Percentiles rank a stretch among this genome's conserved stretches.
phyloP scores from a whole-genome alignment of 768 basidiomycete genomes.

The Tulasnella calospora region DNA sequence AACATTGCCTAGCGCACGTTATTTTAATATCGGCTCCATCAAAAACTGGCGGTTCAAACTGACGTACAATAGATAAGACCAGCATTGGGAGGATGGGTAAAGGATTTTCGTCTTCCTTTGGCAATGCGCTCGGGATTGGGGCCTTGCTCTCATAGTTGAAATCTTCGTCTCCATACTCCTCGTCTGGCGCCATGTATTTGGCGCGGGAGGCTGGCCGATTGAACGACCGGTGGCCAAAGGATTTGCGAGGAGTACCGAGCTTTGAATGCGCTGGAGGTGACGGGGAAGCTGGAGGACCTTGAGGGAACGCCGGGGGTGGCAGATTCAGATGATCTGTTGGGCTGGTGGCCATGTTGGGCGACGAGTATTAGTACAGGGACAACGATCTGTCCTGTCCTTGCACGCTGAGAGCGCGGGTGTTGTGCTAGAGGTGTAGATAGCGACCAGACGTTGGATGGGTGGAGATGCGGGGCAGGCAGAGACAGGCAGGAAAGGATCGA shows the following conservation, averaged over 20 bases:
- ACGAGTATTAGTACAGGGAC: background rate
- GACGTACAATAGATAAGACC: slow-evolving; percentile 81
- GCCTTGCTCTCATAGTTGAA: slow-evolving; percentile 34
- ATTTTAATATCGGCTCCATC: slow-evolving; percentile 17
- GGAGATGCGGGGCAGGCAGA: background rate
- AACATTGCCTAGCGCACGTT: slow-evolving; percentile 68
- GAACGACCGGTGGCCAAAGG: slow-evolving; percentile 26
- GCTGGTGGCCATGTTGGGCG: slow-evolving; percentile 8
- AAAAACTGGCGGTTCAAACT: background rate
- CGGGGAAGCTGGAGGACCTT: slow-evolving; percentile 22
- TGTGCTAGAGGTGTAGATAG: background rate
- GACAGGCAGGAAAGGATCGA: background rate
- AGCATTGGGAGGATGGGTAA: slow-evolving; percentile 82
- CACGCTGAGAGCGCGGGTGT: background rate
- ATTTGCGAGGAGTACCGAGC: slow-evolving; percentile 24
- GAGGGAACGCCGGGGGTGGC: slow-evolving; percentile 28
- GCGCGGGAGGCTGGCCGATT: slow-evolving; percentile 2
- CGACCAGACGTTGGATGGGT: background rate
- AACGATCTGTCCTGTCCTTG: background rate
- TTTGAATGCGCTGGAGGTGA: slow-evolving; percentile 10
- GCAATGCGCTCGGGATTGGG: slow-evolving; percentile 71
- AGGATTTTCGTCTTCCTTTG: slow-evolving; percentile 63
- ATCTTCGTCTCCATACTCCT: slow-evolving; percentile 31
- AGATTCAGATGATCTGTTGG: slow-evolving; percentile 19
- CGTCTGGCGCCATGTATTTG: slow-evolving; percentile 4